phyloP scores from a whole-genome alignment of 1,284 basidiomycete genomes.

The Ceratobasidium sp. region DNA sequence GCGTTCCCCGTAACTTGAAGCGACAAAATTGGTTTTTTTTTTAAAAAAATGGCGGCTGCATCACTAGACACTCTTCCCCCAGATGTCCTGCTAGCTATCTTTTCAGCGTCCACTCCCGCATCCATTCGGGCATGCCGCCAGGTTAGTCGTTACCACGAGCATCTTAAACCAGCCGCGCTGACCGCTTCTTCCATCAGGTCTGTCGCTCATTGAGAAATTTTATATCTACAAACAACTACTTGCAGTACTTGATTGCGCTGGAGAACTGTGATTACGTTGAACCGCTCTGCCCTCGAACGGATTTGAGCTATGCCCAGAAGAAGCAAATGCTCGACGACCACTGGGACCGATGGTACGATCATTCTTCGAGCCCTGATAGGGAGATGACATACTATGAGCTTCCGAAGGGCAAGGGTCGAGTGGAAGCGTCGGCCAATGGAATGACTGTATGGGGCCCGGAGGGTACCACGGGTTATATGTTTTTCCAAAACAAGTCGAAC shows the following conservation, averaged over 20 bases:
- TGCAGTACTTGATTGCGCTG: slow-evolving; percentile 22
- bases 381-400: no score
- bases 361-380: no score
- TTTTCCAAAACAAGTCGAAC: neutral
- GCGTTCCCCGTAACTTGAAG: no score
- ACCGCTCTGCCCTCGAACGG: slow-evolving; percentile 4
- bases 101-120: neutral
- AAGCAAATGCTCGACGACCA: slow-evolving; percentile 2
- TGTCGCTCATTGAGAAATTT: neutral
- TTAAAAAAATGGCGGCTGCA: no score
- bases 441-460: neutral
- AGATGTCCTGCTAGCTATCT: neutral
- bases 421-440: neutral
- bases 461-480: neutral
- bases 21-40: no score
- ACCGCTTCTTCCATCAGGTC: neutral
- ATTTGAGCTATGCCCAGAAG: slow-evolving; percentile 18
- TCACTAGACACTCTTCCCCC: neutral
- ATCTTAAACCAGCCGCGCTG: neutral
- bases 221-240: neutral
- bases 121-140: neutral
- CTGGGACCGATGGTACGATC: neutral
- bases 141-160: neutral
- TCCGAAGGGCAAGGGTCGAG: neutral
- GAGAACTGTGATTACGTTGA: slow-evolving; percentile 5